Evolutionary conservation across 352 stramenopile genomes (phyloP).

Genomic region (Phytophthora pinifolia): DNA sequence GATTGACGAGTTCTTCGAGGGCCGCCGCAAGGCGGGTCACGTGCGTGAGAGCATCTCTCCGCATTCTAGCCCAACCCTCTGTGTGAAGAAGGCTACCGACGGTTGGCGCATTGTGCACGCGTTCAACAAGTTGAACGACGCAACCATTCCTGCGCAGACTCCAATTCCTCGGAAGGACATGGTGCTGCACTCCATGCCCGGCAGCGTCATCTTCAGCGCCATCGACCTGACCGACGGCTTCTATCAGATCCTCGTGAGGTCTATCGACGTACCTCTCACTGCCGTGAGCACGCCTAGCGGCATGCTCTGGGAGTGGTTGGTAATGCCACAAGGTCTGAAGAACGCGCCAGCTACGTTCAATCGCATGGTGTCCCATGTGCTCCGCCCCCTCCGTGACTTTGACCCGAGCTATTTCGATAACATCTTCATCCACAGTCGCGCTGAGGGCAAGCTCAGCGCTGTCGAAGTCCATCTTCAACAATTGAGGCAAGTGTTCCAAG

Average conservation of each 20-base stretch:
- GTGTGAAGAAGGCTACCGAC: no score
- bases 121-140: slow-evolving; percentile 31
- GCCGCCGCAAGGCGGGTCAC: slow-evolving; percentile 1
- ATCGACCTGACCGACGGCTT: slow-evolving; percentile 31
- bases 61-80: slow-evolving; percentile 4
- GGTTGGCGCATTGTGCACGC: slow-evolving; percentile 32
- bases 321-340: neutral
- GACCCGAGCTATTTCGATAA: neutral
- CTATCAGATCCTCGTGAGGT: slow-evolving; percentile 28
- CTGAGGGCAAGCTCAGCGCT: neutral
- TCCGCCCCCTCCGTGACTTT: neutral
- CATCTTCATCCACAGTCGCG: neutral
- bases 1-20: slow-evolving; percentile 28
- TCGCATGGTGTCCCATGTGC: neutral
- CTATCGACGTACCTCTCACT: slow-evolving; percentile 9
- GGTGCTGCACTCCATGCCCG: slow-evolving; percentile 18
- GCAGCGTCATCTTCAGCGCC: slow-evolving; percentile 27
- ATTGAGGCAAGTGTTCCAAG: slow-evolving; percentile 5
- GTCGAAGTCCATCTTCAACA: neutral
- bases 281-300: slow-evolving; percentile 20
- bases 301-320: neutral
- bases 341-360: slow-evolving; percentile 11
- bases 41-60: slow-evolving; percentile 20
- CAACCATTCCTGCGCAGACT: slow-evolving; percentile 22
- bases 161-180: slow-evolving; percentile 1